phyloP scores from a whole-genome alignment of 768 basidiomycete species.

The Boletus tomentosulus region DNA sequence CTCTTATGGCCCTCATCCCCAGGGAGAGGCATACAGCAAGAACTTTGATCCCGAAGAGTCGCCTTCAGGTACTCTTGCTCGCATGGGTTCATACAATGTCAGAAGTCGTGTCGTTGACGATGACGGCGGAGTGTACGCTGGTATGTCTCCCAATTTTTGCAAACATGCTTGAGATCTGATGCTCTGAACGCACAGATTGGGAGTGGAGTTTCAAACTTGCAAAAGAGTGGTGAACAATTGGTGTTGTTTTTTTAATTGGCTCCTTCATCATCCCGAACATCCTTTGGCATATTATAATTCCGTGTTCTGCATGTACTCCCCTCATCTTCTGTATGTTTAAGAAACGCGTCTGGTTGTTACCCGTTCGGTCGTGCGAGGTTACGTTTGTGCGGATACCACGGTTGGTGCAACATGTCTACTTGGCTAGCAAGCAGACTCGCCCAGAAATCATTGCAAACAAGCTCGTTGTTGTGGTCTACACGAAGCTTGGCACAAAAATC shows the following conservation, averaged over 20 bases:
- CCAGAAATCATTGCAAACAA: background rate
- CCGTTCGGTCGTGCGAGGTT: background rate
- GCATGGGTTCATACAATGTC: slow-evolving; percentile 74
- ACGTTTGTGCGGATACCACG: background rate
- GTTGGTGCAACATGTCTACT: slow-evolving; percentile 6
- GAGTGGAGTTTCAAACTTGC: slow-evolving; percentile 85
- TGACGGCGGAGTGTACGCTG: slow-evolving; percentile 74
- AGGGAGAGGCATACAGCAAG: slow-evolving; percentile 64
- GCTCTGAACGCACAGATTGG: slow-evolving; percentile 23
- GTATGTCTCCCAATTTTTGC: slow-evolving; percentile 39
- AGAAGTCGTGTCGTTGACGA: slow-evolving; percentile 85
- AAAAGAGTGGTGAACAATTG: slow-evolving; percentile 74
- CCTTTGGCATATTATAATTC: slow-evolving; percentile 25
- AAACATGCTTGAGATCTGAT: slow-evolving; percentile 7
- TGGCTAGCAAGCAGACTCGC: slow-evolving; percentile 4
- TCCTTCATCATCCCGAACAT: slow-evolving; percentile 25
- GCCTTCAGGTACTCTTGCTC: slow-evolving; percentile 79
- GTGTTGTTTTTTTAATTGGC: slow-evolving; percentile 11
- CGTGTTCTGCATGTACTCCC: slow-evolving; percentile 26
- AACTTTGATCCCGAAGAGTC: slow-evolving; percentile 71
- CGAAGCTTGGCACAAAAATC: background rate
- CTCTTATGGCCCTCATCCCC: slow-evolving; percentile 77
- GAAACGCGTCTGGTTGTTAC: slow-evolving; percentile 8
- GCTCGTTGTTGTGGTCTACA: background rate
- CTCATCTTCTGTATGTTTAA: slow-evolving; percentile 18